Evolutionary conservation across 108 stramenopile genomes (phyloP).

Genomic region (Mediolabrus comicus): DNA sequence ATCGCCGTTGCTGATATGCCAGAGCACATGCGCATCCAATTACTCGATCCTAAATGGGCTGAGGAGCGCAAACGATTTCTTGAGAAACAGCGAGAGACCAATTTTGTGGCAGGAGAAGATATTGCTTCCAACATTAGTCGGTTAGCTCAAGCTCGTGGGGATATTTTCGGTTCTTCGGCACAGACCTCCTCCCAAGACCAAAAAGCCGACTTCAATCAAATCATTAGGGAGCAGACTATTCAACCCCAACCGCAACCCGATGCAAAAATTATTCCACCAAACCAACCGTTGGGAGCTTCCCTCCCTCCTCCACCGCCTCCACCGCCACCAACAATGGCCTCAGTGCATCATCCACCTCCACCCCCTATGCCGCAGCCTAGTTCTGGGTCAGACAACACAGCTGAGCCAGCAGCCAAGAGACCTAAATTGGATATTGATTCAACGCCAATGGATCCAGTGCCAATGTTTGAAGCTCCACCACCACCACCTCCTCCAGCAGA

Average conservation of each 20-base stretch:
- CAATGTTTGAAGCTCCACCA: conserved; percentile 8
- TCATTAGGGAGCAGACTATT: conserved; percentile 58
- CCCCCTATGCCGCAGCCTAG: conserved; percentile 12
- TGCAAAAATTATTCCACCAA: too few species aligned
- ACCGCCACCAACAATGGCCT: conserved; percentile 8
- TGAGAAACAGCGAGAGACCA: conserved; percentile 93
- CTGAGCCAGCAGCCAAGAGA: conserved; percentile 47
- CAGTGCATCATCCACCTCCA: conserved; percentile 16
- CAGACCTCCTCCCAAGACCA: conserved; percentile 40
- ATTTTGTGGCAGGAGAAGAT: conserved; percentile 86
- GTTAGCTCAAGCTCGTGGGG: conserved; percentile 53
- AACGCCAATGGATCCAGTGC: conserved; percentile 1
- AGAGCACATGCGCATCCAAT: conserved; percentile 98
- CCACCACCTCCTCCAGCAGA: conserved; percentile 9
- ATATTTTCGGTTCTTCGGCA: conserved; percentile 50
- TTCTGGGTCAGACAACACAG: background rate
- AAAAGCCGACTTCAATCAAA: conserved; percentile 51
- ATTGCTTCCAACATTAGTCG: conserved; percentile 87
- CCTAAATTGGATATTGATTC: conserved; percentile 28
- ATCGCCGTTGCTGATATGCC: conserved; percentile 83
- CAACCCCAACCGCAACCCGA: conserved; percentile 14
- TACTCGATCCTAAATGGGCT: conserved; percentile 96
- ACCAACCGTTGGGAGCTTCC: too few species aligned
- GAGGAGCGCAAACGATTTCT: conserved; percentile 86
- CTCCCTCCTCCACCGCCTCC: conserved; percentile 29